A percentile compares a stretch with the other conserved stretches of the same genome.
phyloP scores from a whole-genome alignment of 1,139 yeast genomes.

The Yamadazyma oceani region DNA sequence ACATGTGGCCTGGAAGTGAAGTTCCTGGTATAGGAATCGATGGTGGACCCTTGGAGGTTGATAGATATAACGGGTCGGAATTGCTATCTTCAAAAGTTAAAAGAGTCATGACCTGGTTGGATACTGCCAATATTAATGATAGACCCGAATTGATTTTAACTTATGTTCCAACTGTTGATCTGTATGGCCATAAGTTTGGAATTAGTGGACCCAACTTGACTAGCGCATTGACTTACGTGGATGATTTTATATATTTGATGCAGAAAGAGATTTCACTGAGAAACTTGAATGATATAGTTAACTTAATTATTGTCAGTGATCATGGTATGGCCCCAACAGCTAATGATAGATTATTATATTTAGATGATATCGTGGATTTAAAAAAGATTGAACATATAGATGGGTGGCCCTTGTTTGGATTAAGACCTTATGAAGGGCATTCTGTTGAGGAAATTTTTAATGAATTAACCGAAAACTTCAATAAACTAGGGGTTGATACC shows the following conservation, averaged over 20 bases:
- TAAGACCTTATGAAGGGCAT: conserved; percentile 52
- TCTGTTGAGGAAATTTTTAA: conserved; percentile 21
- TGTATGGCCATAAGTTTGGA: conserved; percentile 72
- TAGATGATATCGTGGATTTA: conserved; percentile 67
- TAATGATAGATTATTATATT: conserved; percentile 57
- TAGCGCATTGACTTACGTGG: conserved; percentile 61
- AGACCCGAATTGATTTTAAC: conserved; percentile 81
- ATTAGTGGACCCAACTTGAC: conserved; percentile 58
- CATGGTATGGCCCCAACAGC: conserved; percentile 95
- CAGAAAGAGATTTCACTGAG: conserved; percentile 50
- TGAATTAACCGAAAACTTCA: conserved; percentile 24
- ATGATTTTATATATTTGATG: conserved; percentile 55
- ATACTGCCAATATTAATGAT: conserved; percentile 40
- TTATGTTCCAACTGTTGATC: conserved; percentile 80
- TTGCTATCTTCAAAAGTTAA: conserved; percentile 54
- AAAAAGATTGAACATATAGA: conserved; percentile 59
- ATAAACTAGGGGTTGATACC: conserved; percentile 19
- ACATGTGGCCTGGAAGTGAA: conserved; percentile 97
- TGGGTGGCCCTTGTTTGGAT: conserved; percentile 90
- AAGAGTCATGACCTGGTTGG: conserved; percentile 67
- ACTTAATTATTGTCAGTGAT: conserved; percentile 78
- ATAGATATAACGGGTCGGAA: conserved; percentile 66
- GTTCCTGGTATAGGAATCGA: conserved; percentile 50
- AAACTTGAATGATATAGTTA: conserved; percentile 63
- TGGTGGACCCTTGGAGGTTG: conserved; percentile 54